phyloP scores from a whole-genome alignment of 169 alveolate species.

The Cystoisospora suis region DNA sequence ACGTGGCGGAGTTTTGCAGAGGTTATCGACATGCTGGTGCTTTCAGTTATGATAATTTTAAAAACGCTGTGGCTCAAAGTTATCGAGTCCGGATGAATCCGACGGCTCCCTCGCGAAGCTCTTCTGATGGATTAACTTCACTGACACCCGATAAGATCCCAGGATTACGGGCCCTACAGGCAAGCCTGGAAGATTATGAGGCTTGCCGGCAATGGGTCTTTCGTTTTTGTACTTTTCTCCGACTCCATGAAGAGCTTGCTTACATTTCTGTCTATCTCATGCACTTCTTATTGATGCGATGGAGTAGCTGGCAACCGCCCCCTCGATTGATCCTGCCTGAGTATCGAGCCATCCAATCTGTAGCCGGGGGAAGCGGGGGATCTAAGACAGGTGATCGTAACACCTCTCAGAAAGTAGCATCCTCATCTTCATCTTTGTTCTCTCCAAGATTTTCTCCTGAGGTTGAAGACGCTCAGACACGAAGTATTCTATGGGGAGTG shows the following conservation, averaged over 20 bases:
- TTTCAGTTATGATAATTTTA: not conserved
- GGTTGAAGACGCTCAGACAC: no score
- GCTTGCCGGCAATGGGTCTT: not conserved
- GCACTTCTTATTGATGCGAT: not conserved
- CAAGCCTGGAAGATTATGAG: not conserved
- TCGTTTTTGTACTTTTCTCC: conserved; percentile 15
- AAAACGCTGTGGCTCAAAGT: not conserved
- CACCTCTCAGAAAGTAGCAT: no score
- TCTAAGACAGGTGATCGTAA: no score
- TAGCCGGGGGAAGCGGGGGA: no score
- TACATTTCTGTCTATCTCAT: not conserved
- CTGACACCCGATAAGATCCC: not conserved
- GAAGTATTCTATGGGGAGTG: no score
- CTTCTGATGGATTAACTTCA: no score
- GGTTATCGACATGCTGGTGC: conserved; percentile 15
- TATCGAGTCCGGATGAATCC: not conserved
- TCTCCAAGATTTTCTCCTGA: no score
- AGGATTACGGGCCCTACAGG: not conserved
- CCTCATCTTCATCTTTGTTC: no score
- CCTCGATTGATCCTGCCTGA: not conserved
- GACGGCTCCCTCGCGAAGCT: not conserved
- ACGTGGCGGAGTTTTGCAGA: conserved; percentile 1
- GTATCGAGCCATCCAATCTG: no score
- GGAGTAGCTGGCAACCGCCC: conserved; percentile 10
- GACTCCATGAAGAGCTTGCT: not conserved